Evolutionary conservation across 2,329 filamentous ascomycete species (phyloP), one percentile per base, ranked within the genome.

Genomic region (Nothomitra cinnamomea): DNA sequence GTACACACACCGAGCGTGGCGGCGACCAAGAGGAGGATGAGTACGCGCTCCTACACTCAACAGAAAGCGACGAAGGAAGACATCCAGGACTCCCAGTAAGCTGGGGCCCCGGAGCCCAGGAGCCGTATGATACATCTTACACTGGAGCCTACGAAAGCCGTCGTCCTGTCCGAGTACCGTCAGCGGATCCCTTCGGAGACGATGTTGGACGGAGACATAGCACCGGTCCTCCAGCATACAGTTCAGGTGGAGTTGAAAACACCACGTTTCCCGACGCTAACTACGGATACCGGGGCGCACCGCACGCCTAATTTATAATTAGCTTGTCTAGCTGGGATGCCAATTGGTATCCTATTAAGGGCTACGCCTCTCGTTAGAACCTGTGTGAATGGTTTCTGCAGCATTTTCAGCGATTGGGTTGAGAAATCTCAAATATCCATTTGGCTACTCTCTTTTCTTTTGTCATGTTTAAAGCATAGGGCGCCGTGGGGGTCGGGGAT

Each of bases 1-100:
- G 69, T 40, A 66, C 67, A 21, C 56, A 61, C 25, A 69, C 71
- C 58, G 63, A 68, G 35, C 67, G 65, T 24, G 69, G 66, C 13
- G 64, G 67, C 22, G 70, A 53, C 68, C 68, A 51, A 63, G 67
- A 42, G 61, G 73, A 77, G 57, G 69, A 72, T 54, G 69, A 70
- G 53, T 76, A 77, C 56, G 71, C 72, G 10, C 64, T 76, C 4
- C 63, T 77, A 10, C 69, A 76, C 45, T 49, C 45, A 4, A 35
- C 24, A 7, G 45, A 49, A 13, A 49, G 50, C 69, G 69, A 72
- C 52, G 69, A 71, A 24, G 19, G 40, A 8, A 22, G 40, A 22
- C 50, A 41, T 17, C 32, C 32, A 4, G 40, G 50, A 6, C 50
- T 7, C 6, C 50, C 25, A 21, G 21, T 32, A 21, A 21, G 21